Base-by-base conservation (phyloP, 2,329 filamentous ascomycete species). In the Epichloe glyceriae region DNA sequence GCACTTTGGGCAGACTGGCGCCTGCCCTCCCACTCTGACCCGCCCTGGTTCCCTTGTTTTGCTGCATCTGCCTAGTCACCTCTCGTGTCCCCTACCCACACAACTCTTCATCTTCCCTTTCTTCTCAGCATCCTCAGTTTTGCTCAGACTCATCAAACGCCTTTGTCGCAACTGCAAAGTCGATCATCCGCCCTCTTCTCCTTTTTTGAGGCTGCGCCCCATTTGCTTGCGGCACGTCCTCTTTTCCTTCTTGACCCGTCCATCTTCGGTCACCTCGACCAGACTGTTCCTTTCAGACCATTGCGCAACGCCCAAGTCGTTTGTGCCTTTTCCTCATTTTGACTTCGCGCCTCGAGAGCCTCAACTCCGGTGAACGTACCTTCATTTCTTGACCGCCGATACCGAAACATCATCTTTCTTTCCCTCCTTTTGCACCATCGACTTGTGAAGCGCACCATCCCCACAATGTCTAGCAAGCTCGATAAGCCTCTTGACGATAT, bases 401-500 rank as follows among this genome's bases (percentile, higher is more conserved):
- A 35, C 19, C 33, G 6, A 44, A 45, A 26, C 8, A 22, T 26
- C 14, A 4, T n/a, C 3, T 17, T 8, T 19, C 11, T n/a, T 15
- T 12, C 5, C 17, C 17, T 12, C 12, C 5, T 8, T 43, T 15
- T 22, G 15, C 42, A 42, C 19, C 39, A 35, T 51, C 37, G 14
- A 33, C 22, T 42, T 20, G 17, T 49, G 6, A 19, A 40, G 22
- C 46, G 26, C 33, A 55, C 53, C 57, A 52, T 19, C 53, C 55
- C 64, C 70, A 85, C 61, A 60, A 95, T 95, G 89, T 88, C 88
- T 76, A 85, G 82, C 75, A 96, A 96, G 75, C 86, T 98, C 66
- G 89, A 96, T 70, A 85, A 94, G 76, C 90, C 89, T 74, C 87
- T 98, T 60, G 93, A 97, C 70, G 89, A 96, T 73, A 96, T 98